Evolutionary conservation across 2,329 filamentous ascomycete species (phyloP), one percentile per base, ranked within the genome.

Genomic region (Mollisiaceae sp.): DNA sequence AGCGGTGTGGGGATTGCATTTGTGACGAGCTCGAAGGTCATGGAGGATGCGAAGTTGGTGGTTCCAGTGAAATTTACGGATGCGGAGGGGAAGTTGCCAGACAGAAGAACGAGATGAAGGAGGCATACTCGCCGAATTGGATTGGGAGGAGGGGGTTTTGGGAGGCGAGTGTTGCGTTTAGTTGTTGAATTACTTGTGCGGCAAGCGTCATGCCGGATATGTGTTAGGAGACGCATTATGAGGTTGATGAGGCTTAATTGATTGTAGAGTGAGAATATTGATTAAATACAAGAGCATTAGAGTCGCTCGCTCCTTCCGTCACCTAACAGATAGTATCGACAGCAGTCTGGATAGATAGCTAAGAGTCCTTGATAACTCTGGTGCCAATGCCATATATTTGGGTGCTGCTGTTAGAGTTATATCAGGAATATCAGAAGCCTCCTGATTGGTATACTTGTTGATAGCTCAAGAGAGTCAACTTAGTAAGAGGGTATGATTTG

Each of bases 21-120:
- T 47, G 43, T 47, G 43, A 47, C 43, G 43, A 47, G 43, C 18
- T 47, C 43, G 22, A 47, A 47, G 22, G 43, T 18, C 43, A 47
- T 47, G 18, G 43, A 47, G 5, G 43, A 47, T 6, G 43, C 43
- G n/a, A 47, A 47, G 43, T 14, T 18, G 18, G n/a, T 22, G 43
- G 22, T 47, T 5, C 43, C 18, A 8, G 43, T 47, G 43, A 20
- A 47, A 11, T 47, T 47, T 20, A 20, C 18, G 43, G 43, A 47
- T 5, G n/a, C 18, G 43, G 43, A 47, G 2, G 43, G 43, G 43
- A 20, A 20, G 43, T 2, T 3, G 43, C 43, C 12, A 47, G 43
- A n/a, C 43, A 15, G n/a, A 47, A 47, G 18, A 47, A 47, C 11
- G 43, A 47, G n/a, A 47, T 15, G 18, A 47, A 47, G 2, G 43